Conservation (phyloP, 169 alveolate genomes). For the Plasmodium vinckei region DNA sequence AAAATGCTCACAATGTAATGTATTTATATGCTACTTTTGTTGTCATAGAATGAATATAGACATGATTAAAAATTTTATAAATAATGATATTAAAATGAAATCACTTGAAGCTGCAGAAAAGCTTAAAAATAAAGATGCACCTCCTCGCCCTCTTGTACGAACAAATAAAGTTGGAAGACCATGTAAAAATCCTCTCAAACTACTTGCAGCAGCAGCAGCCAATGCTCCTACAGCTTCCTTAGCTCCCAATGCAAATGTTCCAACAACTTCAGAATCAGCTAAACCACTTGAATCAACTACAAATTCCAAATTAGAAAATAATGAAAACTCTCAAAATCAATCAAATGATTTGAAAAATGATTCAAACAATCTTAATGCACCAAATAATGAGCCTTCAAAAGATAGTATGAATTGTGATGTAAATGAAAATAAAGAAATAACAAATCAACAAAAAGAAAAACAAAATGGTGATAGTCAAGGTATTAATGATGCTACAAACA, state of each 20-base stretch:
- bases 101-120: not conserved
- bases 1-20: slow-evolving; percentile 59
- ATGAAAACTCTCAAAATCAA: too few relatives aligned
- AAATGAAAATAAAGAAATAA: too few relatives aligned
- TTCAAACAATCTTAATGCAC: too few relatives aligned
- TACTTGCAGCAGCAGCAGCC: not conserved
- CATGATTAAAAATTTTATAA: slow-evolving; percentile 45
- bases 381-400: too few relatives aligned
- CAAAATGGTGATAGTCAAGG: too few relatives aligned
- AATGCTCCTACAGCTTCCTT: not conserved
- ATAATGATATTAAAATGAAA: slow-evolving; percentile 15
- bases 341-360: too few relatives aligned
- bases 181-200: slow-evolving; percentile 7
- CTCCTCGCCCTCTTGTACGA: not conserved
- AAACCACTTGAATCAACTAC: too few relatives aligned
- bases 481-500: not conserved
- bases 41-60: slow-evolving; percentile 74
- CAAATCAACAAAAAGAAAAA: too few relatives aligned
- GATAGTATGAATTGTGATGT: too few relatives aligned
- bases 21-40: slow-evolving; percentile 63
- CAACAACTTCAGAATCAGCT: too few relatives aligned
- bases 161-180: slow-evolving; percentile 35
- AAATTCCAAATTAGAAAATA: too few relatives aligned
- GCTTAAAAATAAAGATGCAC: not conserved
- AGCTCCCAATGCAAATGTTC: too few relatives aligned